Percentiles rank a stretch among this genome's conserved stretches.
Evolutionary conservation across 352 stramenopile species (phyloP).

Genomic region (Phytopythium delawarense): DNA sequence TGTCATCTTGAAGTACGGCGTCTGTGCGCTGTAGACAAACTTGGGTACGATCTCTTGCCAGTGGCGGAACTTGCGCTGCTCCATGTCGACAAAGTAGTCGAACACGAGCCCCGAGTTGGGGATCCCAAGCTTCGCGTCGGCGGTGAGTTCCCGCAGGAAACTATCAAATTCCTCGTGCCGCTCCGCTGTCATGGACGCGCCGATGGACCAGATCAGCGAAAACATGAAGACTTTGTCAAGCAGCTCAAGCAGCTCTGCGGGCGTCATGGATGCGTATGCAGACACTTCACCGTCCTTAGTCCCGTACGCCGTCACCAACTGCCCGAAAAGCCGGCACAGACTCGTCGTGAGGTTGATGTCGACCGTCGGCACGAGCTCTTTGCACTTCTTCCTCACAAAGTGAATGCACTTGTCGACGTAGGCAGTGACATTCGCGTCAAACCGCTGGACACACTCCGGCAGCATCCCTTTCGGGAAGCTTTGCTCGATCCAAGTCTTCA

Average conservation of each 20-base stretch:
- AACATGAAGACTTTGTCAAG: slow-evolving; percentile 88
- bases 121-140: slow-evolving; percentile 44
- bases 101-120: slow-evolving; percentile 68
- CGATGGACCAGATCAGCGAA: slow-evolving; percentile 89
- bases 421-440: slow-evolving; percentile 44
- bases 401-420: slow-evolving; percentile 72
- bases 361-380: slow-evolving; percentile 85
- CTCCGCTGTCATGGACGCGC: slow-evolving; percentile 77
- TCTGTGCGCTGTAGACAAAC: slow-evolving; percentile 54
- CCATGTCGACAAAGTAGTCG: slow-evolving; percentile 83
- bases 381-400: slow-evolving; percentile 72
- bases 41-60: slow-evolving; percentile 66
- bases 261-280: slow-evolving; percentile 22
- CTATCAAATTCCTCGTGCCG: slow-evolving; percentile 75
- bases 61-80: slow-evolving; percentile 36
- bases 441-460: slow-evolving; percentile 25
- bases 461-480: slow-evolving; percentile 44
- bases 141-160: slow-evolving; percentile 64
- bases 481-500: slow-evolving; percentile 87
- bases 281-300: slow-evolving; percentile 13
- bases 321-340: slow-evolving; percentile 84
- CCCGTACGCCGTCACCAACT: slow-evolving; percentile 56
- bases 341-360: slow-evolving; percentile 88
- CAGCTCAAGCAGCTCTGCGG: slow-evolving; percentile 41
- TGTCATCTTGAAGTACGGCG: slow-evolving; percentile 80